Percentiles rank a stretch among this genome's conserved stretches.
Evolutionary conservation across 306 rosid genomes (phyloP).

Genomic region (Dryas octopetala): DNA sequence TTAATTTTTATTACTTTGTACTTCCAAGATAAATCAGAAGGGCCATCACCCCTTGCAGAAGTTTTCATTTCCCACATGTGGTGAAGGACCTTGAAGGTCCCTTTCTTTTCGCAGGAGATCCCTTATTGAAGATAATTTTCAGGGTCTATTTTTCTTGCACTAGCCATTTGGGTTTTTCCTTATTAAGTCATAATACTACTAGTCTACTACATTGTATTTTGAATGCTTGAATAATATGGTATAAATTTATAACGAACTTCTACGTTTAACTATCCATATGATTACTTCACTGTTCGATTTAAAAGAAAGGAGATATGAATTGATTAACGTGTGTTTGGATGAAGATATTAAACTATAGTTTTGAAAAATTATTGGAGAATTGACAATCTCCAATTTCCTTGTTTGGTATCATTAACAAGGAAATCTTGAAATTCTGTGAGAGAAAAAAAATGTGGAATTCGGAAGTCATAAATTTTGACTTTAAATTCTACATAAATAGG

Average conservation of each 20-base stretch:
- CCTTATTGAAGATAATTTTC: background rate
- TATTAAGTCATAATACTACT: background rate
- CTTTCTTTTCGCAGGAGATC: background rate
- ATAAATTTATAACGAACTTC: background rate
- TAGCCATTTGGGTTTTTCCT: background rate
- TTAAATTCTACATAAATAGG: too few species aligned
- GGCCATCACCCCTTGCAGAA: background rate
- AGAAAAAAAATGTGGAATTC: too few species aligned
- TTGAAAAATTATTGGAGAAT: too few species aligned
- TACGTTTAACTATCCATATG: background rate
- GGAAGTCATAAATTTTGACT: too few species aligned
- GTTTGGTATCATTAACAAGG: too few species aligned
- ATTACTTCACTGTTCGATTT: background rate
- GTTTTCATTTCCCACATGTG: background rate
- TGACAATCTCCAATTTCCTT: too few species aligned
- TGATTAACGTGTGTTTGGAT: background rate
- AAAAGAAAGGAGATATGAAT: background rate
- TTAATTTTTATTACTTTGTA: background rate
- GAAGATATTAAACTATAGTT: too few species aligned
- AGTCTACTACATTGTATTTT: constrained; percentile 2
- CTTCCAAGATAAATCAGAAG: background rate
- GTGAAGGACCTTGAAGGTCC: background rate
- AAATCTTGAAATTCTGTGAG: too few species aligned
- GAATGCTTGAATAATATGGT: background rate
- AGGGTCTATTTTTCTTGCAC: background rate